Conservation (phyloP, 1,284 basidiomycete species). For the Phellopilus nigrolimitatus region DNA sequence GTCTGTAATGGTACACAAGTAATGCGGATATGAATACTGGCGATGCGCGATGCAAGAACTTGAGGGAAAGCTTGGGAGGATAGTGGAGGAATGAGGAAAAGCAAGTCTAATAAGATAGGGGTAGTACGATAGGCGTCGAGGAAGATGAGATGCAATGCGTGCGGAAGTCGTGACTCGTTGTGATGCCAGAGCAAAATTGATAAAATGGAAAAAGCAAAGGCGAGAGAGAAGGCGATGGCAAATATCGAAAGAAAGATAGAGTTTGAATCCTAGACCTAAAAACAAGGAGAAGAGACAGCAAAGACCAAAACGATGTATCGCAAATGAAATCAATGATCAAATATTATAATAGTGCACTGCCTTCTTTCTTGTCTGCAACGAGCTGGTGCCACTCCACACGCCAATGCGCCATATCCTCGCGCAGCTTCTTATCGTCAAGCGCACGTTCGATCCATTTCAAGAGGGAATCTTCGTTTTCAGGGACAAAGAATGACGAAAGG, state of each 20-base stretch:
- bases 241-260: background rate
- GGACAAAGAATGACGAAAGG: slow-evolving; percentile 87
- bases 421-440: slow-evolving; percentile 65
- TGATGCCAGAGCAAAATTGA: slow-evolving; percentile 1
- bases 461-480: slow-evolving; percentile 80
- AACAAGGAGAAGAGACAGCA: background rate
- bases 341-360: slow-evolving; percentile 54
- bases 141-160: background rate
- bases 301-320: background rate
- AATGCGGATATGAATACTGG: background rate
- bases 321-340: background rate
- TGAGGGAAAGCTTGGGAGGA: too few relatives aligned
- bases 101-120: background rate
- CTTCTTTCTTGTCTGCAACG: slow-evolving; percentile 62
- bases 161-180: slow-evolving; percentile 1
- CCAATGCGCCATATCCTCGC: slow-evolving; percentile 67
- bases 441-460: slow-evolving; percentile 77
- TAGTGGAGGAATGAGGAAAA: slow-evolving; percentile 25
- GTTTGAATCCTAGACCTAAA: background rate
- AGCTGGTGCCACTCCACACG: slow-evolving; percentile 67
- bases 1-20: slow-evolving; percentile 6
- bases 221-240: background rate
- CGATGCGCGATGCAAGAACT: too few relatives aligned
- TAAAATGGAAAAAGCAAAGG: background rate
- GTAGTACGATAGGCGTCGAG: background rate